phyloP scores from a whole-genome alignment of 495 filamentous ascomycete species.

The Aspergillus conjunctus region DNA sequence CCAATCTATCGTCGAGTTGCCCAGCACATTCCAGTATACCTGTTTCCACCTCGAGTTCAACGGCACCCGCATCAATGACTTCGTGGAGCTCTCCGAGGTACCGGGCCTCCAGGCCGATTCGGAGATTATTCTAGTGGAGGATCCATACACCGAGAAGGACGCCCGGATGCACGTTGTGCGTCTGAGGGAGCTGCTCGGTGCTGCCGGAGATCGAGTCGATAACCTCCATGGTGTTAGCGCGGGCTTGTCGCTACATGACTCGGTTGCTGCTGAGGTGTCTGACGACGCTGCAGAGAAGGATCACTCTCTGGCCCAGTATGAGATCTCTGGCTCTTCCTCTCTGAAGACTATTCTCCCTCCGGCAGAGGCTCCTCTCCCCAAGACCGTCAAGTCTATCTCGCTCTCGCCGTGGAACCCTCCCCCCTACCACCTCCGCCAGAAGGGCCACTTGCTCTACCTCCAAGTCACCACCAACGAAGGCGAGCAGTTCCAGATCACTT shows the following conservation, averaged over 20 bases:
- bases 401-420: constrained; percentile 96
- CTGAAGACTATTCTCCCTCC: constrained; percentile 72
- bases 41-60: constrained; percentile 97
- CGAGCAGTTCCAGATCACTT: constrained; percentile 89
- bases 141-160: constrained; percentile 98
- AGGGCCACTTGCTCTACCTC: constrained; percentile 92
- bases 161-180: constrained; percentile 91
- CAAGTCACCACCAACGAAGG: constrained; percentile 86
- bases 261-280: constrained; percentile 55
- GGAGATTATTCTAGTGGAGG: constrained; percentile 81
- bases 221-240: constrained; percentile 83
- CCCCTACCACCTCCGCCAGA: constrained; percentile 84
- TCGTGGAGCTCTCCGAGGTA: constrained; percentile 88
- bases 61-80: constrained; percentile 88
- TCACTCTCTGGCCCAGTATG: constrained; percentile 65
- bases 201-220: constrained; percentile 84
- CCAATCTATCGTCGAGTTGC: constrained; percentile 92
- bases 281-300: constrained; percentile 52
- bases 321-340: constrained; percentile 67
- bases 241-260: constrained; percentile 86
- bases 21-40: constrained; percentile 93
- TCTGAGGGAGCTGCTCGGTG: constrained; percentile 88
- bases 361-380: constrained; percentile 66
- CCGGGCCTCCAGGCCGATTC: constrained; percentile 72
- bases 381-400: constrained; percentile 84